These are phyloP conservation scores for Aspergillus quadrilineatus DNA, from an alignment of 2,329 filamentous ascomycete genomes.

Conservation along the genomic window DNA sequence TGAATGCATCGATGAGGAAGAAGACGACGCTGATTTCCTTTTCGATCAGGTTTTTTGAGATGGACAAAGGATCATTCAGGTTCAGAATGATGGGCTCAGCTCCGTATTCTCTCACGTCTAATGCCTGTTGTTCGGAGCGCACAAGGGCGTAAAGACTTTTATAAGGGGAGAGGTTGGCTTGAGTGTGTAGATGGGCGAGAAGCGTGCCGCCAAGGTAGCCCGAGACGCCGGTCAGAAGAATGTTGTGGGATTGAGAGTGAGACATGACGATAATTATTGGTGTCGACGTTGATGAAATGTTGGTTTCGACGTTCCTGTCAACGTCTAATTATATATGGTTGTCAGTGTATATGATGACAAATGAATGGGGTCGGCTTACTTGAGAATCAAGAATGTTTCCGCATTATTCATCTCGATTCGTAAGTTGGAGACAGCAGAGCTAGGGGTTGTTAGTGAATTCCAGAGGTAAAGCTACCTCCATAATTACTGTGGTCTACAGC, in stretches of 20 bases:
- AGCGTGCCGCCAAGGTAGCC: neutral
- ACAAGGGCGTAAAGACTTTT: neutral
- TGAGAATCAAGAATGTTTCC: too few relatives aligned
- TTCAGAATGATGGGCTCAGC: conserved; percentile 39
- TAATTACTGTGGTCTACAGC: too few relatives aligned
- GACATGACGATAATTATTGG: too few relatives aligned
- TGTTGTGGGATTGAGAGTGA: neutral
- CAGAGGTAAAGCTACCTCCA: too few relatives aligned
- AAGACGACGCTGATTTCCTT: conserved; percentile 51
- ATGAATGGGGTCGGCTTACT: too few relatives aligned
- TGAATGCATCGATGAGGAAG: conserved; percentile 48
- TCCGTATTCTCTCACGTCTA: conserved; percentile 45
- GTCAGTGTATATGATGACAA: too few relatives aligned
- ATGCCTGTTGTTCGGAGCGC: neutral
- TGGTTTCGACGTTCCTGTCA: too few relatives aligned
- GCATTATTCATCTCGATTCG: too few relatives aligned
- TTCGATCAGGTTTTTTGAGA: conserved; percentile 40
- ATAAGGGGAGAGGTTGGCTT: neutral
- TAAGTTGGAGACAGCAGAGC: too few relatives aligned
- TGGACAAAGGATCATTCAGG: conserved; percentile 31
- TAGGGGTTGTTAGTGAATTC: too few relatives aligned
- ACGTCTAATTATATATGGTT: too few relatives aligned
- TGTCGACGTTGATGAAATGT: too few relatives aligned
- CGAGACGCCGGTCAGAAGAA: neutral
- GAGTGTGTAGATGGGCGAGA: neutral